A percentile compares a stretch with the other conserved stretches of the same genome.
Evolutionary conservation across 1,284 basidiomycete species (phyloP).

Genomic region (Phlebopus sp.): DNA sequence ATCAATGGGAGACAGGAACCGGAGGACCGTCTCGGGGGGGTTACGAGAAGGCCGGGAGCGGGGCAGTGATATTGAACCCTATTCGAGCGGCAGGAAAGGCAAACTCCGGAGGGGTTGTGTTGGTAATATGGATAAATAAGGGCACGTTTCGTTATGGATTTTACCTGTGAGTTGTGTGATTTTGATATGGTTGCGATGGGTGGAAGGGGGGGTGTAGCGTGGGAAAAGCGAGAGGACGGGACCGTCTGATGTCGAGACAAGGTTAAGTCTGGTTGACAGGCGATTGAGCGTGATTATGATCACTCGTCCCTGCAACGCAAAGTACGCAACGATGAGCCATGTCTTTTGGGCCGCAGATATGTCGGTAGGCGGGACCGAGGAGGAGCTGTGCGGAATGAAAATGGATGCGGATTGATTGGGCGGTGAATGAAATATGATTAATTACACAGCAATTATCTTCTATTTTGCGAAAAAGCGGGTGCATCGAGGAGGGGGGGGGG

Average conservation of each 20-base stretch:
- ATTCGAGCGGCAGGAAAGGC: conserved; percentile 19
- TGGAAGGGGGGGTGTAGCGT: neutral
- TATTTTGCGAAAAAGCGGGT: neutral
- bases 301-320: conserved; percentile 3
- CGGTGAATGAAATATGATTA: conserved; percentile 1
- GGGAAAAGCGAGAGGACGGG: conserved; percentile 1
- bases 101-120: conserved; percentile 19
- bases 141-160: conserved; percentile 15
- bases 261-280: conserved; percentile 6
- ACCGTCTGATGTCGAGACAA: conserved; percentile 10
- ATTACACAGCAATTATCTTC: conserved; percentile 6
- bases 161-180: conserved; percentile 7
- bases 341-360: neutral
- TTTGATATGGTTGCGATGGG: conserved; percentile 26
- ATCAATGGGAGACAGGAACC: neutral
- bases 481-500: no score
- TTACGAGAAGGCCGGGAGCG: conserved; percentile 1
- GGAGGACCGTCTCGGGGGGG: conserved; percentile 12
- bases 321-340: neutral
- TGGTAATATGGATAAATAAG: conserved; percentile 23
- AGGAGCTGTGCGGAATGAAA: conserved; percentile 9
- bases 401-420: conserved; percentile 6
- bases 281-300: neutral
- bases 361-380: conserved; percentile 7
- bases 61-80: conserved; percentile 24